Conservation (phyloP, 257 asterid species). For the Nicotiana otophora region DNA sequence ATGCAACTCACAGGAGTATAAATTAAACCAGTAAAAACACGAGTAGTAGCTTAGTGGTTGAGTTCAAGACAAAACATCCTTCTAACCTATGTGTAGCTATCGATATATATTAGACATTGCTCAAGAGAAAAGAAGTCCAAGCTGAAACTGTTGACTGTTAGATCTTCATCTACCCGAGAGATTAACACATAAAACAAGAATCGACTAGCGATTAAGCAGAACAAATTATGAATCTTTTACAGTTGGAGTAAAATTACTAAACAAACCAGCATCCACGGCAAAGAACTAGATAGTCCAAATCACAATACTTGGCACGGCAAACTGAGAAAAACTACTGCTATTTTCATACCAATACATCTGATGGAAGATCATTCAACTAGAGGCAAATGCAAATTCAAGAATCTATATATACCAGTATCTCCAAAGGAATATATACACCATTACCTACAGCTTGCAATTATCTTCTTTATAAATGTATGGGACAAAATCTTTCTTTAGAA, state of each 20-base stretch:
- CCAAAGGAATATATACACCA: background rate
- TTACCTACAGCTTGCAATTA: background rate
- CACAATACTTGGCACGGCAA: background rate
- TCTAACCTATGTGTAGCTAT: background rate
- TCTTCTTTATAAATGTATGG: background rate
- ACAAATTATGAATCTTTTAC: background rate
- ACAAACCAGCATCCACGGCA: background rate
- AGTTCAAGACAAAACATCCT: background rate
- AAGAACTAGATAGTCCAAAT: background rate
- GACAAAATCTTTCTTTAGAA: no score
- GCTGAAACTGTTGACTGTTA: background rate
- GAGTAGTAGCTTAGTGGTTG: background rate
- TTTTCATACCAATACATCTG: no score
- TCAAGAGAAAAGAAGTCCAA: background rate
- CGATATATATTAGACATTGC: background rate
- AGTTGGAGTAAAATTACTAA: background rate
- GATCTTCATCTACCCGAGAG: background rate
- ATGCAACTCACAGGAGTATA: background rate
- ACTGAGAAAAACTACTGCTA: background rate
- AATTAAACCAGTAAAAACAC: background rate
- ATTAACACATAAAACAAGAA: background rate
- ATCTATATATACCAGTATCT: background rate
- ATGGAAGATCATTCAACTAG: no score
- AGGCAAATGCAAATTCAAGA: background rate
- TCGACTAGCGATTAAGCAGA: background rate